Conservation (phyloP, 805 yeast species). For the Sungouiozyma intestinalis region DNA sequence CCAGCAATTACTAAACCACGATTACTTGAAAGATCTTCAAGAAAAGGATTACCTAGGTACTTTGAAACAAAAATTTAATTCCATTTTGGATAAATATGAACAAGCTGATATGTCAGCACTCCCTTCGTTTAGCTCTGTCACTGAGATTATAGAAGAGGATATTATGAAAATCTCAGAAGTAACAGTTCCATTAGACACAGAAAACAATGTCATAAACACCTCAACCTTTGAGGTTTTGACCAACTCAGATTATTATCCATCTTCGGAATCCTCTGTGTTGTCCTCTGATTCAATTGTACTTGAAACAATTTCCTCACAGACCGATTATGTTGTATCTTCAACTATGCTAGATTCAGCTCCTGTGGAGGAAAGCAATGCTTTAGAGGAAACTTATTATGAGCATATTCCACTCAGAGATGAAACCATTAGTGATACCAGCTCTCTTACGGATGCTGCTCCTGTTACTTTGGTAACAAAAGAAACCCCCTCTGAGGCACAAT, state of each 20-base stretch:
- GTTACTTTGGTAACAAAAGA: background rate
- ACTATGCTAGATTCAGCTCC: background rate
- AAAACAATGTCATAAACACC: conserved; percentile 3
- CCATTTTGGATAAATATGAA: background rate
- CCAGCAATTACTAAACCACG: background rate
- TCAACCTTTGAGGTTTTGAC: background rate
- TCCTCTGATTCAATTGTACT: background rate
- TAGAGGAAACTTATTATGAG: background rate
- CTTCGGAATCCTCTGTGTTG: background rate
- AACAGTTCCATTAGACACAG: conserved; percentile 9
- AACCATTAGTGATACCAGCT: background rate
- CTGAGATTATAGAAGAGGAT: conserved; percentile 13
- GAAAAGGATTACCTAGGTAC: conserved; percentile 9
- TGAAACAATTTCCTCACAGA: background rate
- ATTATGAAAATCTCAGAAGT: conserved; percentile 8
- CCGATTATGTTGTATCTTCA: background rate
- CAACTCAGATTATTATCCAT: background rate
- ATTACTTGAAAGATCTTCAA: background rate
- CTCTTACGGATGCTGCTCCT: background rate
- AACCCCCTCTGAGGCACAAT: background rate
- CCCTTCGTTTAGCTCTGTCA: conserved; percentile 10
- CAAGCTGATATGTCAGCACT: background rate
- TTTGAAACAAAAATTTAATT: conserved; percentile 10
- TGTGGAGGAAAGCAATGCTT: background rate
- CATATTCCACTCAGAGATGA: background rate